Percentiles rank a stretch among this genome's conserved stretches.
phyloP scores from a whole-genome alignment of 2,329 filamentous ascomycete species.

The Akanthomyces dipterigenus region DNA sequence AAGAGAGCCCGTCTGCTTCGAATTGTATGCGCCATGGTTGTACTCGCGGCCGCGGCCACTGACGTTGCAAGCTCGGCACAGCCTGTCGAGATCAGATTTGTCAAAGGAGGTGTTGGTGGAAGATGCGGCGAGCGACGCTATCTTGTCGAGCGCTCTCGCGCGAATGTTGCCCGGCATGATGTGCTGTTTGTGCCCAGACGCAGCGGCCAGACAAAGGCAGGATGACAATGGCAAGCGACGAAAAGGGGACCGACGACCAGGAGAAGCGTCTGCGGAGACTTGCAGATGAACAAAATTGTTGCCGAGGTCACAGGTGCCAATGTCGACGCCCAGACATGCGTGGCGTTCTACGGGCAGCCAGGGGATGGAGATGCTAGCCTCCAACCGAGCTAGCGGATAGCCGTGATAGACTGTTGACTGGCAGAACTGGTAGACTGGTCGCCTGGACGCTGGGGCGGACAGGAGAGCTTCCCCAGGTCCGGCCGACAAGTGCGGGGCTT shows the following conservation, averaged over 20 bases:
- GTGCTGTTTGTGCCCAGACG: not conserved
- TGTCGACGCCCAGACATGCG: not conserved
- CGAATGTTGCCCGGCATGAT: conserved; percentile 51
- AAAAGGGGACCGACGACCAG: not conserved
- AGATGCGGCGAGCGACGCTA: conserved; percentile 54
- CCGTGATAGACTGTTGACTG: not conserved
- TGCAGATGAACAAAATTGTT: conserved; percentile 5
- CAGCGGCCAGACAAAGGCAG: not conserved
- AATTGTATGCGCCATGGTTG: conserved; percentile 39
- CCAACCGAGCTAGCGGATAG: not conserved
- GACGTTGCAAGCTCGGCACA: conserved; percentile 51
- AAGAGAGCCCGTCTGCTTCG: conserved; percentile 33
- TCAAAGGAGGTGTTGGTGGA: conserved; percentile 49
- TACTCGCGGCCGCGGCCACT: conserved; percentile 36
- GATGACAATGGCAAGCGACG: not conserved
- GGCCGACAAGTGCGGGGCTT: conserved; percentile 8
- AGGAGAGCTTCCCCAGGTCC: conserved; percentile 8
- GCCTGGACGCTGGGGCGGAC: not conserved
- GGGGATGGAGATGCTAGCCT: conserved; percentile 3
- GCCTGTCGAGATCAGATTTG: conserved; percentile 54
- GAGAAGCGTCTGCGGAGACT: not conserved
- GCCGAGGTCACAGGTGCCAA: conserved; percentile 11
- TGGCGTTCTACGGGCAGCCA: conserved; percentile 1
- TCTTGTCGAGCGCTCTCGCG: conserved; percentile 57
- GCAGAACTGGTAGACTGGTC: not conserved